Evolutionary conservation across 1,139 yeast species (phyloP).

Genomic region (Saccharomyces hybrid): DNA sequence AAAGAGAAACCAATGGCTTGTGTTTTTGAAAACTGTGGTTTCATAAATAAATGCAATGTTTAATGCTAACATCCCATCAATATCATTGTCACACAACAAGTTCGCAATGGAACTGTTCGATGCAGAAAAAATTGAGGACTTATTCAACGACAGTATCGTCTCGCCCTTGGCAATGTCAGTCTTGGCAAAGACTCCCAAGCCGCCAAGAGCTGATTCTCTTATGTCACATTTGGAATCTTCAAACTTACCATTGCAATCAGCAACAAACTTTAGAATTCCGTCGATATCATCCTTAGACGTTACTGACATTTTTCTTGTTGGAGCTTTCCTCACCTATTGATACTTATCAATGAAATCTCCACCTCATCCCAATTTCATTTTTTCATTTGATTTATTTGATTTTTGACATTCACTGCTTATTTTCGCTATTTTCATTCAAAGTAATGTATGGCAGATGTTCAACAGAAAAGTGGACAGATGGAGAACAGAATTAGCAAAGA

Average conservation of each 20-base stretch:
- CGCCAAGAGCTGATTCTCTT: slow-evolving; percentile 48
- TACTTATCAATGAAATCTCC: neutral
- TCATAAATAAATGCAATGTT: slow-evolving; percentile 71
- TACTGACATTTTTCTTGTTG: slow-evolving; percentile 23
- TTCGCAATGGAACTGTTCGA: slow-evolving; percentile 62
- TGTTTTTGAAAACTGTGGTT: slow-evolving; percentile 38
- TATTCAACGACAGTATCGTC: slow-evolving; percentile 36
- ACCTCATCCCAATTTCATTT: neutral
- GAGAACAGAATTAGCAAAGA: too few species aligned
- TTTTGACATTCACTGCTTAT: slow-evolving; percentile 2
- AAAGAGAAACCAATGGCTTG: slow-evolving; percentile 74
- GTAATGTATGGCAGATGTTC: too few species aligned
- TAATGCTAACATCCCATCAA: slow-evolving; percentile 61
- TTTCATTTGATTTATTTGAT: slow-evolving; percentile 6
- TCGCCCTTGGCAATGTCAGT: slow-evolving; percentile 34
- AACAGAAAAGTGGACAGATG: too few species aligned
- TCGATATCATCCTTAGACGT: slow-evolving; percentile 24
- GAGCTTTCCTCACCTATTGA: too few species aligned
- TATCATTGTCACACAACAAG: slow-evolving; percentile 49
- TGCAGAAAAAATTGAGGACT: slow-evolving; percentile 47
- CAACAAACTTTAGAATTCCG: slow-evolving; percentile 41
- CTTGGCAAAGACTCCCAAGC: slow-evolving; percentile 66
- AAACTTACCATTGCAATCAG: slow-evolving; percentile 42
- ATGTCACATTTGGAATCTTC: slow-evolving; percentile 40
- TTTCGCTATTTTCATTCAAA: slow-evolving; percentile 4